Conservation (phyloP, 2,329 filamentous ascomycete genomes). For the Teratosphaeriaceae sp. region DNA sequence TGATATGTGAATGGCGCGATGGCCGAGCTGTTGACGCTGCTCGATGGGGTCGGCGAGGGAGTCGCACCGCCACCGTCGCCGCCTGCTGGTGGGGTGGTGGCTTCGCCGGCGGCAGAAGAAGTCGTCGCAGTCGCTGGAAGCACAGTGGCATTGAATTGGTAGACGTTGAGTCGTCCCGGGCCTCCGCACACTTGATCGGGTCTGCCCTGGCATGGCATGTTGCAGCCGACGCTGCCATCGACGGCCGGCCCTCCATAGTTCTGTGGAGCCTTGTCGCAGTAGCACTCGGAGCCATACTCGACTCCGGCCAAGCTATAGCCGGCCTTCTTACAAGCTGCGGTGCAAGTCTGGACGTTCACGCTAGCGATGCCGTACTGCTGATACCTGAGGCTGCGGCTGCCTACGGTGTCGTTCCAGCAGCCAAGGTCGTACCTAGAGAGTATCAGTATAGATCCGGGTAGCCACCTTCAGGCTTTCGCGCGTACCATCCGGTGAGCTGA, state of each 20-base stretch:
- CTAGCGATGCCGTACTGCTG: constrained; percentile 1
- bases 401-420: constrained; percentile 2
- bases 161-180: constrained; percentile 38
- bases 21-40: background rate
- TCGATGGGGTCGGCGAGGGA: background rate
- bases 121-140: constrained; percentile 11
- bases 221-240: background rate
- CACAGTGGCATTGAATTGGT: constrained; percentile 12
- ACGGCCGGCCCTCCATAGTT: constrained; percentile 12
- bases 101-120: background rate
- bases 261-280: constrained; percentile 1
- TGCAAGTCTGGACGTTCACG: background rate
- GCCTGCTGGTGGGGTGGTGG: too few relatives aligned
- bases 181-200: constrained; percentile 17
- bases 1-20: constrained; percentile 19
- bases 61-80: background rate
- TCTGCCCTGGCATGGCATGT: constrained; percentile 6
- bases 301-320: constrained; percentile 13
- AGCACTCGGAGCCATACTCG: constrained; percentile 20
- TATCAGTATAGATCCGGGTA: background rate
- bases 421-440: background rate
- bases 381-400: background rate
- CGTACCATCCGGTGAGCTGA: too few relatives aligned
- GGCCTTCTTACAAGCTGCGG: constrained; percentile 8
- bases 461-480: too few relatives aligned